Base-by-base conservation (phyloP, 1,284 basidiomycete species). In the Malassezia psittaci region DNA sequence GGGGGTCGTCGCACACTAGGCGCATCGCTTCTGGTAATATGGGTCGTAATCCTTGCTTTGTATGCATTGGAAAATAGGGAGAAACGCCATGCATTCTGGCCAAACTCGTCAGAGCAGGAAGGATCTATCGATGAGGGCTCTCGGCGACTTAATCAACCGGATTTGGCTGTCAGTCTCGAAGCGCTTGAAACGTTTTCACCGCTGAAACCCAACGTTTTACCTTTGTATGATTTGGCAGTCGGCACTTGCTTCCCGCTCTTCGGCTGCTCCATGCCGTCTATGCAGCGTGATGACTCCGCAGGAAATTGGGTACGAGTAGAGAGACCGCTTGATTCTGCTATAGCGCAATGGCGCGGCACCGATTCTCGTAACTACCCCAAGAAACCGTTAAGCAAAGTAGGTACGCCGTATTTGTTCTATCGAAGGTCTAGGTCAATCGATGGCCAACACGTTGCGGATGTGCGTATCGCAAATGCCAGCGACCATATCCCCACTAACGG, bases 281-380 rank as follows among this genome's bases (percentile, higher is more conserved):
- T 80, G 9, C 85, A 86, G 61, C 76, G 84, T 35, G 87, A 90
- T 69, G 83, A 84, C 5, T 79, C 83, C 50, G 84, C 84, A 63
- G 89, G 89, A 0, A 86, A 85, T 67, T 93, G 90, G 90, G 88
- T 93, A 1, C 82, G 84, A 18, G 84, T 91, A 8, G 81, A 82
- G 18, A 79, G 83, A 16, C 84, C 90, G 72, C 75, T 93, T 34
- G 88, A 89, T 69, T 69, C 77, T 41, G 81, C 86, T 65, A 77
- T 80, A 5, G 84, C 63, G 10, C 48, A 58, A 37, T 29, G 52
- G n/a, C 61, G 61, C 40, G 57, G 53, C 9, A 52, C 50, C 3
- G 48, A 49, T 1, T 54, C 52, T 0, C 57, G 62, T 12, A 54
- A 54, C 35, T 44, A 59, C 1, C 15, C 33, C 43, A 59, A 55